Evolutionary conservation across 106 monocot species (phyloP).

Genomic region (Posidonia australis): DNA sequence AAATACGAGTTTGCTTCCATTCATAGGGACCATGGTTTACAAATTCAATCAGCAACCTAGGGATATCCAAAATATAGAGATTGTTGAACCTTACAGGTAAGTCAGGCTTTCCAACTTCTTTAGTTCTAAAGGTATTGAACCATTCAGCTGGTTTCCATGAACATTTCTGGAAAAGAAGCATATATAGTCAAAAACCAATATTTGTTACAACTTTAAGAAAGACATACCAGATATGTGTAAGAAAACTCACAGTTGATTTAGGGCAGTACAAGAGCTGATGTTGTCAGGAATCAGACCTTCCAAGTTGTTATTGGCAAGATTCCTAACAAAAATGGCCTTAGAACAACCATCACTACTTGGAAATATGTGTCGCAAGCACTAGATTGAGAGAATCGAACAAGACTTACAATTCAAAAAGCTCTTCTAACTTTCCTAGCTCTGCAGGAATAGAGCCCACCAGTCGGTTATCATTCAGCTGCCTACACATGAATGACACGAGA

Average conservation of each 20-base stretch:
- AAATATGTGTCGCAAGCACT: background rate
- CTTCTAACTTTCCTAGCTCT: conserved; percentile 86
- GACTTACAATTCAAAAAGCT: conserved; percentile 77
- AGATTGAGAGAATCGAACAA: background rate
- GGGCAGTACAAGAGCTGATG: conserved; percentile 70
- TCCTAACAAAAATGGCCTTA: conserved; percentile 20
- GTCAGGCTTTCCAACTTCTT: conserved; percentile 84
- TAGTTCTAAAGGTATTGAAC: conserved; percentile 72
- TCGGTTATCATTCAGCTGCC: conserved; percentile 79
- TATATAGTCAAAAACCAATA: background rate
- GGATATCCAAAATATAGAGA: background rate
- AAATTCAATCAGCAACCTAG: background rate
- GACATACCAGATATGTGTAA: background rate
- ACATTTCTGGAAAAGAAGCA: conserved; percentile 52
- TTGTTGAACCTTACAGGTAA: conserved; percentile 53
- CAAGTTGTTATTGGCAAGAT: conserved; percentile 85
- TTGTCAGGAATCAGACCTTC: conserved; percentile 78
- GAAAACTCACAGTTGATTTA: conserved; percentile 77
- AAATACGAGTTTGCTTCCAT: too few species aligned
- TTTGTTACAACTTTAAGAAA: background rate
- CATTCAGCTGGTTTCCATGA: conserved; percentile 73
- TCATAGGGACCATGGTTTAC: background rate
- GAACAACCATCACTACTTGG: background rate
- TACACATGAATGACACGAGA: conserved; percentile 9
- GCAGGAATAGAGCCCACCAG: conserved; percentile 63